Percentiles rank a stretch among this genome's conserved stretches.
phyloP scores from a whole-genome alignment of 2,329 filamentous ascomycete genomes.

The Chaetomium strumarium region DNA sequence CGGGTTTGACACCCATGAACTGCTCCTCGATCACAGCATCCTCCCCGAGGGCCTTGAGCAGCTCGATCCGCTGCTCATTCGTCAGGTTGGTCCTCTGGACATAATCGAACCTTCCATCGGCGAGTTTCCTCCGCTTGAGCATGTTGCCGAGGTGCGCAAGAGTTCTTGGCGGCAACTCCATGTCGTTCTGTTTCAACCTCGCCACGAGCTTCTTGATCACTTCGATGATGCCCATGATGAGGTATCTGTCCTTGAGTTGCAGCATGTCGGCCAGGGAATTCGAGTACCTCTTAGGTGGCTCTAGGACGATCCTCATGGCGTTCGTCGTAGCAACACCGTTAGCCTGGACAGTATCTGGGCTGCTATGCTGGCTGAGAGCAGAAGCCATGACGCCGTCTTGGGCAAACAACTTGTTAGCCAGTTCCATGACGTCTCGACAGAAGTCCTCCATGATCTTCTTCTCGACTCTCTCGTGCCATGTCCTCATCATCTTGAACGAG shows the following conservation, averaged over 20 bases:
- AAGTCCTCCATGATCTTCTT: constrained; percentile 83
- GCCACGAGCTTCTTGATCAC: constrained; percentile 79
- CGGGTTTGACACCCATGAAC: constrained; percentile 38
- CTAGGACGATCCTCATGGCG: constrained; percentile 47
- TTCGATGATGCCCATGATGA: constrained; percentile 74
- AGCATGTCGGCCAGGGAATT: constrained; percentile 82
- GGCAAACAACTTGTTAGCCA: constrained; percentile 77
- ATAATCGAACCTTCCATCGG: constrained; percentile 43
- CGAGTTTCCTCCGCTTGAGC: constrained; percentile 53
- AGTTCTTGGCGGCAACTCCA: constrained; percentile 60
- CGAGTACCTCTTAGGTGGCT: constrained; percentile 53
- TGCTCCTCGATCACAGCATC: constrained; percentile 47
- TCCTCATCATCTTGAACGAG: constrained; percentile 76
- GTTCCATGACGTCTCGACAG: constrained; percentile 90
- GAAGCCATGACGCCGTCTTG: constrained; percentile 79
- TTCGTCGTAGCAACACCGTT: constrained; percentile 13
- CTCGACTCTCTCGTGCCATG: constrained; percentile 72
- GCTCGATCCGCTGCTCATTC: constrained; percentile 76
- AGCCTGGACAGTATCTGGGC: constrained; percentile 5
- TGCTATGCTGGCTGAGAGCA: constrained; percentile 43
- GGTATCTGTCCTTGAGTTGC: constrained; percentile 78
- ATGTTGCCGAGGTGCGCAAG: constrained; percentile 60
- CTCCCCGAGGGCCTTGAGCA: constrained; percentile 58
- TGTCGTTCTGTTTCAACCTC: constrained; percentile 69
- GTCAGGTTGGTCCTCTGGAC: constrained; percentile 72